Evolutionary conservation across 1,139 yeast genomes (phyloP).

Genomic region (Candida frijolesensis): DNA sequence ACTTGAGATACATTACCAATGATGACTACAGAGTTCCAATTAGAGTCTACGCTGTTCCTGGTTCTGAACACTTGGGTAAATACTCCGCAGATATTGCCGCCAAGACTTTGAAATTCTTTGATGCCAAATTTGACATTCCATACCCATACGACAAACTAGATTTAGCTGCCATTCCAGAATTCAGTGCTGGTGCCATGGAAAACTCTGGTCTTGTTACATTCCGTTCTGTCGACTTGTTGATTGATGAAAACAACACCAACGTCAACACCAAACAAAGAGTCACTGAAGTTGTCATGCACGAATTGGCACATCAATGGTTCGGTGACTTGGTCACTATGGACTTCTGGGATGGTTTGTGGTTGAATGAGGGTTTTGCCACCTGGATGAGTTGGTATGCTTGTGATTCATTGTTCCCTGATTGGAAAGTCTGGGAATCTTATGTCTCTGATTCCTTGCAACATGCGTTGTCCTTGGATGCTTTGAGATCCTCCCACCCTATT

Average conservation of each 20-base stretch:
- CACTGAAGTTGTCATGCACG: slow-evolving; percentile 62
- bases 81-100: slow-evolving; percentile 55
- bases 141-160: slow-evolving; percentile 65
- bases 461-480: slow-evolving; percentile 55
- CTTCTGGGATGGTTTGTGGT: slow-evolving; percentile 68
- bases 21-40: slow-evolving; percentile 65
- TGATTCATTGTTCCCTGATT: slow-evolving; percentile 55
- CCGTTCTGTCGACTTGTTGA: slow-evolving; percentile 55
- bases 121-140: slow-evolving; percentile 53
- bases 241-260: slow-evolving; percentile 49
- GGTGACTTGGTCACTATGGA: slow-evolving; percentile 66
- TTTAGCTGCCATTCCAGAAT: slow-evolving; percentile 58
- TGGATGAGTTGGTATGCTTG: slow-evolving; percentile 58
- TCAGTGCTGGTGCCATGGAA: slow-evolving; percentile 66
- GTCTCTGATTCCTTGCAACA: slow-evolving; percentile 54
- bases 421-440: slow-evolving; percentile 58
- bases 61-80: slow-evolving; percentile 50
- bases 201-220: slow-evolving; percentile 61
- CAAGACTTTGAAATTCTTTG: slow-evolving; percentile 53
- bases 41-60: slow-evolving; percentile 57
- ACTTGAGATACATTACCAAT: slow-evolving; percentile 69
- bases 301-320: slow-evolving; percentile 68
- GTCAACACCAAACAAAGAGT: slow-evolving; percentile 50
- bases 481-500: slow-evolving; percentile 58
- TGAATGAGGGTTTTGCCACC: slow-evolving; percentile 65